phyloP scores from a whole-genome alignment of 1,139 yeast genomes.

The Taphrina sp. region DNA sequence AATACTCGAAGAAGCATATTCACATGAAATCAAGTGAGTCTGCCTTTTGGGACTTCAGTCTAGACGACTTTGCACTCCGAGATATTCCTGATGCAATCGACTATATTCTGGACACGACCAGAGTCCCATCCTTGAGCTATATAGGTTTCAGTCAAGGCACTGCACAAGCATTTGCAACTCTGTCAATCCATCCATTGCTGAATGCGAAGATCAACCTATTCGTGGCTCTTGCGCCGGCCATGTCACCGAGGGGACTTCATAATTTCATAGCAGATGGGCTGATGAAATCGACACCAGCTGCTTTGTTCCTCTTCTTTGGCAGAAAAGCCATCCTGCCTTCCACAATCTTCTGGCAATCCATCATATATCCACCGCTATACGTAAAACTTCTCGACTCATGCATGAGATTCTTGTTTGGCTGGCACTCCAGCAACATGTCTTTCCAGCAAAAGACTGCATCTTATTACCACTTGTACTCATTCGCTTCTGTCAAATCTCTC shows the following conservation, averaged over 20 bases:
- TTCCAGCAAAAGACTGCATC: constrained; percentile 70
- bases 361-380: constrained; percentile 70
- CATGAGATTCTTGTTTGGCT: constrained; percentile 65
- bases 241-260: constrained; percentile 83
- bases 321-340: constrained; percentile 69
- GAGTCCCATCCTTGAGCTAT: constrained; percentile 54
- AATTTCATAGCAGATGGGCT: constrained; percentile 73
- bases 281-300: constrained; percentile 72
- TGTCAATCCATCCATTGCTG: constrained; percentile 66
- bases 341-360: constrained; percentile 76
- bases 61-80: constrained; percentile 79
- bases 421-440: constrained; percentile 71
- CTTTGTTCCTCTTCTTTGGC: constrained; percentile 74
- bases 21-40: constrained; percentile 48
- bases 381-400: constrained; percentile 69
- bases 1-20: constrained; percentile 64
- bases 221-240: constrained; percentile 87
- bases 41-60: constrained; percentile 77
- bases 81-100: constrained; percentile 76
- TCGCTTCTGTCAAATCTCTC: constrained; percentile 85
- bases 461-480: constrained; percentile 81
- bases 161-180: constrained; percentile 82
- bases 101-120: constrained; percentile 56
- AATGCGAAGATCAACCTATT: constrained; percentile 68
- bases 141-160: constrained; percentile 91